These are phyloP conservation scores for Podospora pseudocomata DNA, from an alignment of 495 filamentous ascomycete species.

Conservation along the genomic window DNA sequence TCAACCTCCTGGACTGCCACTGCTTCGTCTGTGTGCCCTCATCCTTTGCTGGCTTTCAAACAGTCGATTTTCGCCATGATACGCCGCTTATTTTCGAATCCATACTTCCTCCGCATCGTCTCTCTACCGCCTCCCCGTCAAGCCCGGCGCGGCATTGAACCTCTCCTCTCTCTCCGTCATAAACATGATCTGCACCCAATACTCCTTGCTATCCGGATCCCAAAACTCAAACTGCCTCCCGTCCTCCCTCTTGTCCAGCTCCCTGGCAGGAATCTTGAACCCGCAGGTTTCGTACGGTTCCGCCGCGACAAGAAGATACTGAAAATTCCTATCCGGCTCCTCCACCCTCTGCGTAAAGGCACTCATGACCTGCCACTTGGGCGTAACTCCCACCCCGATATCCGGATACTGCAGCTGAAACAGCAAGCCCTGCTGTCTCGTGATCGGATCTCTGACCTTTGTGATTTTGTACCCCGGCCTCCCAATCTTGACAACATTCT, in stretches of 20 bases:
- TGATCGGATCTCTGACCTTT: conserved; percentile 86
- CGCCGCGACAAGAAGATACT: conserved; percentile 92
- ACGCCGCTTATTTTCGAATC: not conserved
- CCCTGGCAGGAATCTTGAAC: conserved; percentile 92
- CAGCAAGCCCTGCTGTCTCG: conserved; percentile 80
- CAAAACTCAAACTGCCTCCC: conserved; percentile 85
- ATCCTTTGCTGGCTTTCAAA: too few species aligned
- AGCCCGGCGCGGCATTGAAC: conserved; percentile 86
- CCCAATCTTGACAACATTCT: conserved; percentile 95
- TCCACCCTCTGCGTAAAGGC: conserved; percentile 96
- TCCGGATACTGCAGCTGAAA: conserved; percentile 97
- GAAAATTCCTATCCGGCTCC: conserved; percentile 86
- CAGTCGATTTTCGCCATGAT: not conserved
- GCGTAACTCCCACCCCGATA: conserved; percentile 69
- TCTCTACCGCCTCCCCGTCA: conserved; percentile 50
- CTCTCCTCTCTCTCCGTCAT: conserved; percentile 97
- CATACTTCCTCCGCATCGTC: not conserved
- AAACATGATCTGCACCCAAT: conserved; percentile 98
- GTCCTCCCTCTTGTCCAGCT: conserved; percentile 82
- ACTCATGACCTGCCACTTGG: conserved; percentile 93
- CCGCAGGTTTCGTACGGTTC: conserved; percentile 97
- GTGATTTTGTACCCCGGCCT: conserved; percentile 98
- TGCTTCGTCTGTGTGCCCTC: too few species aligned
- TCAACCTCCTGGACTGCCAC: too few species aligned
- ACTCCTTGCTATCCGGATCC: conserved; percentile 94